Evolutionary conservation across 495 filamentous ascomycete genomes (phyloP).

Genomic region (Endocarpon pusillum): DNA sequence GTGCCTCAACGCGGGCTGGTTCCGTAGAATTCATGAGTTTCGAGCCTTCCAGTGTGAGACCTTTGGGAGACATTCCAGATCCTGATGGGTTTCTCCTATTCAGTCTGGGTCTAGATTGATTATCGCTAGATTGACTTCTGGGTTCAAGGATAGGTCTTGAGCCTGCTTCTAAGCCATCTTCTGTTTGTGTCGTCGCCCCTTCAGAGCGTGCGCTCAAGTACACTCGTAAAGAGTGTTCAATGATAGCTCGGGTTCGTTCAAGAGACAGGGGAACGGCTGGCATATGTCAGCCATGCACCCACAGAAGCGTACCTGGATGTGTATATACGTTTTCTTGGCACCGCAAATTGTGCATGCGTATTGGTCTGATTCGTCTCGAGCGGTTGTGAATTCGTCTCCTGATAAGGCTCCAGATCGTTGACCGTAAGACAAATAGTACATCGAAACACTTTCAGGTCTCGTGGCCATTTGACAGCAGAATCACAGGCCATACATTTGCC

Average conservation of each 20-base stretch:
- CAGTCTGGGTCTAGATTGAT: no score
- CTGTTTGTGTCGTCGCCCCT: no score
- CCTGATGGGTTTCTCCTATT: no score
- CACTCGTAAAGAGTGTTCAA: constrained; percentile 33
- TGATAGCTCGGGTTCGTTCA: constrained; percentile 30
- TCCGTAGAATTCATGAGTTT: no score
- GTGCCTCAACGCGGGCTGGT: no score
- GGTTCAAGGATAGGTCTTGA: no score
- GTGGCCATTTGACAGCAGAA: constrained; percentile 70
- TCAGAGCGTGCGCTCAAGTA: no score
- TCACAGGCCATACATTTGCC: constrained; percentile 74
- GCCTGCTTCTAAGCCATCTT: no score
- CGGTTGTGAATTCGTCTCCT: constrained; percentile 11
- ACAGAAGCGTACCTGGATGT: neutral
- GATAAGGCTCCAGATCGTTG: constrained; percentile 52
- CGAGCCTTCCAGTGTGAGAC: no score
- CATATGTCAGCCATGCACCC: constrained; percentile 2
- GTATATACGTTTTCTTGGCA: constrained; percentile 13
- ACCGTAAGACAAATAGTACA: constrained; percentile 78
- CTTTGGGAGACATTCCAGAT: no score
- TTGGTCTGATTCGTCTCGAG: constrained; percentile 4
- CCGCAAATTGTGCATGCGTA: constrained; percentile 4
- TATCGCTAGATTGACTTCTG: no score
- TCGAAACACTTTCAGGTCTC: constrained; percentile 53
- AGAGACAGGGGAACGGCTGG: constrained; percentile 25